Base-by-base conservation (phyloP, 805 yeast species). In the Ogataea zsoltii region DNA sequence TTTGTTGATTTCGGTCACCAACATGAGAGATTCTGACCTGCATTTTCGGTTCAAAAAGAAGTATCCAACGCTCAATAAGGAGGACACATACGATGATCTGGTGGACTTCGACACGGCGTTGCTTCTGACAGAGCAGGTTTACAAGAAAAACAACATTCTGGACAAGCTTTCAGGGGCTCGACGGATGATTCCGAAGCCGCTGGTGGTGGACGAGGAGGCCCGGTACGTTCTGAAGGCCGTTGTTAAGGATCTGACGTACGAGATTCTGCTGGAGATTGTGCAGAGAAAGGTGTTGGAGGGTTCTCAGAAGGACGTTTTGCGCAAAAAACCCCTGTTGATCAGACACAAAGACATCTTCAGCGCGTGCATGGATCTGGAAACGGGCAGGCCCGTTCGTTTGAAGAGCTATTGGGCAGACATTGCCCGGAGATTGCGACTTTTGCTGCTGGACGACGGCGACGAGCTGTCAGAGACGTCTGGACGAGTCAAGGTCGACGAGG, bases 351-450 rank as follows among this genome's bases (percentile, higher is more conserved):
- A 54, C 33, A 35, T 56, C 4, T 30, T 36, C 17, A 17, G 33
- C 11, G 50, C 54, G 9, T 36, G 39, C 11, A 38, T 25, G 2
- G 25, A 43, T 3, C 31, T 48, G 36, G 35, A 38, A 9, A 38
- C 39, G 2, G 33, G 34, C 4, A 31, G 56, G 15, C 53, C 54
- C 1, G 23, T 40, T 3, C 48, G 36, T 23, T n/a, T 52, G 39
- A 39, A 41, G 28, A 45, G 46, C 15, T 57, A 55, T 39, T 57
- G 61, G 61, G 40, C 46, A 6, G 45, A 38, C 12, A 46, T 55
- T n/a, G 46, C 47, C 11, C 17, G 38, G 38, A 40, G 61, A 33
- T 23, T 55, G 34, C 41, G 43, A 19, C 30, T 57, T 36, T 9
- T 37, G 11, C 37, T 50, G 30, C 25, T 38, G 7, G 45, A 40